Percentiles rank a stretch among this genome's conserved stretches.
Conservation (phyloP, 768 basidiomycete genomes). For the Phylloporus rhodoxanthus region DNA sequence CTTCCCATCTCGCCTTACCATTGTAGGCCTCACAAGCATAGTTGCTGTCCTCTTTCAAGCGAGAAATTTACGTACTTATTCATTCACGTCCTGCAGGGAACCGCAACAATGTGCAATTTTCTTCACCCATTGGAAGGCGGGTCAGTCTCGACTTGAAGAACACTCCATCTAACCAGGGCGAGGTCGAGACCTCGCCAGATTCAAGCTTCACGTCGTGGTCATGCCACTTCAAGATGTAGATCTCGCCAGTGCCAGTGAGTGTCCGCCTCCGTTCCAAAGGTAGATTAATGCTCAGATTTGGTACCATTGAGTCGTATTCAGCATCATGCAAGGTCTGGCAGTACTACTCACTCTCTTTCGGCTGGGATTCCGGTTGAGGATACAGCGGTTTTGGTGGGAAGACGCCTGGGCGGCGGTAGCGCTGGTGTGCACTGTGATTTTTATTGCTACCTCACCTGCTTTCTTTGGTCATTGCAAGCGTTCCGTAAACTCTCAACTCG, state of each 20-base stretch:
- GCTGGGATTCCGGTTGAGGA: constrained; percentile 10
- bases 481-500: neutral
- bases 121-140: neutral
- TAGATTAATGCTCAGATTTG: neutral
- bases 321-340: constrained; percentile 3
- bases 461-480: neutral
- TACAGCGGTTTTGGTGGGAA: constrained; percentile 22
- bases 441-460: neutral
- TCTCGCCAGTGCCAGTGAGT: neutral
- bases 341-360: constrained; percentile 12
- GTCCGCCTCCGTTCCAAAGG: neutral
- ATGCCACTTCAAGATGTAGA: neutral
- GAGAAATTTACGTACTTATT: neutral
- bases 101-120: too few species aligned
- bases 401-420: constrained; percentile 18
- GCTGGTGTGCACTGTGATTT: neutral
- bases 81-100: neutral
- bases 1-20: neutral
- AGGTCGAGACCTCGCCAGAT: neutral
- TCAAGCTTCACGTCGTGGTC: neutral
- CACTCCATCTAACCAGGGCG: neutral
- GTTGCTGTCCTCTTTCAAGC: neutral
- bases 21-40: neutral
- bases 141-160: neutral
- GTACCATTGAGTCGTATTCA: constrained; percentile 1